A percentile compares a stretch with the other conserved stretches of the same genome.
Evolutionary conservation across 2,329 filamentous ascomycete species (phyloP).

Genomic region (Gnomoniopsis smithogilvyi): DNA sequence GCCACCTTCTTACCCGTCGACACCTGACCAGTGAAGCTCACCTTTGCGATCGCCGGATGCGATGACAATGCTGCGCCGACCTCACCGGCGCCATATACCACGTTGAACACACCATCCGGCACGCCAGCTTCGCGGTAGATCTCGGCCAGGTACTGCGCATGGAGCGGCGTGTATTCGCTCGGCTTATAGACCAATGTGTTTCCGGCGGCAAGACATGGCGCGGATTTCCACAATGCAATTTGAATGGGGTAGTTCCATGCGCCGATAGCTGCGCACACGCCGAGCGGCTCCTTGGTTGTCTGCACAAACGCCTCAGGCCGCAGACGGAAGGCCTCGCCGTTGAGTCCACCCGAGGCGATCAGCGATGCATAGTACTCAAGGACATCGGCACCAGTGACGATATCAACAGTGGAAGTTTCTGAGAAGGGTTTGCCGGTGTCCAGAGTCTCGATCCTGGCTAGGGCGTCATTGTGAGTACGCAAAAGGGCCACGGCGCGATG

Average conservation of each 20-base stretch:
- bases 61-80: conserved; percentile 73
- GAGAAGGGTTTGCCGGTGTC: conserved; percentile 85
- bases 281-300: conserved; percentile 76
- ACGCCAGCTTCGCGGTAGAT: conserved; percentile 77
- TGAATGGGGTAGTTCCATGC: conserved; percentile 94
- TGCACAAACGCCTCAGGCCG: conserved; percentile 78
- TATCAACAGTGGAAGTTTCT: conserved; percentile 80
- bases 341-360: conserved; percentile 72
- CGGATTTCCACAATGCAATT: conserved; percentile 87
- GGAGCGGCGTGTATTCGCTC: conserved; percentile 82
- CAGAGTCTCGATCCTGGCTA: conserved; percentile 75
- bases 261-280: conserved; percentile 82
- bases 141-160: conserved; percentile 70
- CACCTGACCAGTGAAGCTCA: conserved; percentile 87
- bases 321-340: conserved; percentile 74
- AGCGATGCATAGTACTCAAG: conserved; percentile 84
- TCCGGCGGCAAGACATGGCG: conserved; percentile 78
- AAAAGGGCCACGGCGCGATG: conserved; percentile 72
- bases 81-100: conserved; percentile 76
- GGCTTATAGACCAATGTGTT: conserved; percentile 93
- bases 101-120: conserved; percentile 81
- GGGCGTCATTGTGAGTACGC: conserved; percentile 72
- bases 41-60: conserved; percentile 74
- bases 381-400: conserved; percentile 79
- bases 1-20: conserved; percentile 81